Conservation (phyloP, 257 asterid genomes). For the Solanum okadae region DNA sequence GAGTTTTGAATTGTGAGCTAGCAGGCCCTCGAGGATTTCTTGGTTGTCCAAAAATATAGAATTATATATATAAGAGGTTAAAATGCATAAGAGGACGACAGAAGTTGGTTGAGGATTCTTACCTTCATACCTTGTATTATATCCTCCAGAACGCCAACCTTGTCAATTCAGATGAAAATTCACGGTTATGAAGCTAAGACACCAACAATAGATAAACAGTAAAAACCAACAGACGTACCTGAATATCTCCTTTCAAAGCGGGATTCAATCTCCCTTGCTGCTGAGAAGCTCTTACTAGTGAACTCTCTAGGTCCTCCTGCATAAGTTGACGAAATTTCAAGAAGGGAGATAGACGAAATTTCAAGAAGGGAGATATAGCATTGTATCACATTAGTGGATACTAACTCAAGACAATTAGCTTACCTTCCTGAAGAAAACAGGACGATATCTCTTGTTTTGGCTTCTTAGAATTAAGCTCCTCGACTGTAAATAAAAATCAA, state of each 20-base stretch:
- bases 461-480: conserved; percentile 71
- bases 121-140: conserved; percentile 89
- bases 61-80: background rate
- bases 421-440: conserved; percentile 87
- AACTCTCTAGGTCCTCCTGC: conserved; percentile 83
- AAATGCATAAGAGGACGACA: background rate
- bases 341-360: too few relatives aligned
- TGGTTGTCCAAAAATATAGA: background rate
- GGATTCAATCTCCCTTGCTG: conserved; percentile 66
- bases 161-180: background rate
- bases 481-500: conserved; percentile 40
- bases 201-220: background rate
- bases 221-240: conserved; percentile 26
- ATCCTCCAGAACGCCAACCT: conserved; percentile 90
- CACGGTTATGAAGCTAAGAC: background rate
- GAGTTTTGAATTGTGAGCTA: background rate
- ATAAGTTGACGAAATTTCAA: too few relatives aligned
- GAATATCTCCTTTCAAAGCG: conserved; percentile 43
- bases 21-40: background rate
- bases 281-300: conserved; percentile 58
- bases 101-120: background rate
- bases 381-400: background rate
- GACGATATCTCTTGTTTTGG: conserved; percentile 73
- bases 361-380: background rate
- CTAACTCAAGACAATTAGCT: conserved; percentile 5